Percentiles rank a stretch among this genome's conserved stretches.
Evolutionary conservation across 1,284 basidiomycete species (phyloP).

Genomic region (Cutaneotrichosporon sp.): DNA sequence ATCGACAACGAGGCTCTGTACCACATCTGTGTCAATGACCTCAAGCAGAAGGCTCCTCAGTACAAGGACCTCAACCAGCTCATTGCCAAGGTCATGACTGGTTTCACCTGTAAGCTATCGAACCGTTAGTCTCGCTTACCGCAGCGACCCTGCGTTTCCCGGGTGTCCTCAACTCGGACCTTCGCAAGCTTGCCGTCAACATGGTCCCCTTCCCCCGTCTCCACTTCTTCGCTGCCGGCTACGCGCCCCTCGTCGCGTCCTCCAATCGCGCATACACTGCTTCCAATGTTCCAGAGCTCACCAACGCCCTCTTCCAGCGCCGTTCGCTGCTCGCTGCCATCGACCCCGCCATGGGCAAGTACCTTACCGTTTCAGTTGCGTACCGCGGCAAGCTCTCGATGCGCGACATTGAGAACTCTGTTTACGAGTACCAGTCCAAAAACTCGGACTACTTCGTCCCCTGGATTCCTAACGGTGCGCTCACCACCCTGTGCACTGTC

Average conservation of each 20-base stretch:
- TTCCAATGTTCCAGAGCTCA: slow-evolving; percentile 38
- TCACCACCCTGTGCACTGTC: slow-evolving; percentile 64
- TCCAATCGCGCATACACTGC: slow-evolving; percentile 58
- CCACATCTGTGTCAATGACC: slow-evolving; percentile 70
- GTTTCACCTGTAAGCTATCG: slow-evolving; percentile 25
- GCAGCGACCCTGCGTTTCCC: slow-evolving; percentile 54
- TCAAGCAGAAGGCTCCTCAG: slow-evolving; percentile 65
- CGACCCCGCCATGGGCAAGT: slow-evolving; percentile 41
- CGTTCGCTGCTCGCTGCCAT: slow-evolving; percentile 37
- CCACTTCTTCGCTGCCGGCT: slow-evolving; percentile 85
- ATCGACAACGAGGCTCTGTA: slow-evolving; percentile 88
- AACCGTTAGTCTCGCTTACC: not conserved
- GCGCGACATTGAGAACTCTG: slow-evolving; percentile 40
- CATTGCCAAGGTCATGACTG: slow-evolving; percentile 50
- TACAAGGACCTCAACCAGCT: slow-evolving; percentile 77
- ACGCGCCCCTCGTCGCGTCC: slow-evolving; percentile 70
- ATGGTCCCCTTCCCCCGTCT: slow-evolving; percentile 87
- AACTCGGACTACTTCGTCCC: slow-evolving; percentile 43
- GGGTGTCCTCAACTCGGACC: slow-evolving; percentile 88
- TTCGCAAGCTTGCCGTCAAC: slow-evolving; percentile 90
- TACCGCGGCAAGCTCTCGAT: slow-evolving; percentile 43
- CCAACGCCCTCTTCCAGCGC: slow-evolving; percentile 39
- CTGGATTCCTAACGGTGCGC: slow-evolving; percentile 43
- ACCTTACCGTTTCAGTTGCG: slow-evolving; percentile 44
- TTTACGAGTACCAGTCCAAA: slow-evolving; percentile 44